Base-by-base conservation (phyloP, 371 early-diverging fungal species). In the Apophysomyces variabilis region DNA sequence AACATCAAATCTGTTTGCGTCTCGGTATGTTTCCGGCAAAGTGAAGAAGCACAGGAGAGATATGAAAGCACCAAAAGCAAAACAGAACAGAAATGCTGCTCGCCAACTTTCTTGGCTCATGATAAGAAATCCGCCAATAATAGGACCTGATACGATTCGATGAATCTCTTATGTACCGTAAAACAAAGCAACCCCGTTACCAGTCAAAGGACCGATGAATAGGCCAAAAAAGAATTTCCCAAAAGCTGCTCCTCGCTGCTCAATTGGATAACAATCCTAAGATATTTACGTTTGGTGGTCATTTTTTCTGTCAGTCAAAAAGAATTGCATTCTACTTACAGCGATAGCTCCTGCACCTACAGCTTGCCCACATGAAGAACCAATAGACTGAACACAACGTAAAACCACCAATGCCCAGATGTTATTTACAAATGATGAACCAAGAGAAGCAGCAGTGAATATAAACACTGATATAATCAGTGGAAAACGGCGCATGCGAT, bases 361-460 rank as follows among this genome's bases (percentile, higher is more conserved):
- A 13, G 85, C 74, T 60, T 85, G 79, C 21, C 85, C 87, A 38
- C 88, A 88, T 4, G 87, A 86, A 3, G 89, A 76, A 6, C 93
- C 93, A 35, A 83, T 66, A 21, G 91, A 74, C 72, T 94, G 94
- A 39, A 94, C 64, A n/a, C 87, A 74, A 5, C 94, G 89, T 41
- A 91, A 79, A 0, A 80, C 78, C 38, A 91, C 81, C 11, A 94
- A 78, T 11, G 80, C 70, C 56, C 84, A 74, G 18, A 91, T 85
- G 18, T 73, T 87, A 5, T 70, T 75, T 5, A 92, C 73, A 16
- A 90, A 72, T 12, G 87, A 89, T 41, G 84, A 83, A 1, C 91
- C 91, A n/a, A 94, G 57, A 13, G 89, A 89, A n/a, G 90, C 87
- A 5, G 76, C 66, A 5, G 76, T 70, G 69, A 85, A 93, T 6